These are phyloP conservation scores for Talaromyces funiculosus DNA, from an alignment of 2,329 filamentous ascomycete genomes.

Conservation along the genomic window DNA sequence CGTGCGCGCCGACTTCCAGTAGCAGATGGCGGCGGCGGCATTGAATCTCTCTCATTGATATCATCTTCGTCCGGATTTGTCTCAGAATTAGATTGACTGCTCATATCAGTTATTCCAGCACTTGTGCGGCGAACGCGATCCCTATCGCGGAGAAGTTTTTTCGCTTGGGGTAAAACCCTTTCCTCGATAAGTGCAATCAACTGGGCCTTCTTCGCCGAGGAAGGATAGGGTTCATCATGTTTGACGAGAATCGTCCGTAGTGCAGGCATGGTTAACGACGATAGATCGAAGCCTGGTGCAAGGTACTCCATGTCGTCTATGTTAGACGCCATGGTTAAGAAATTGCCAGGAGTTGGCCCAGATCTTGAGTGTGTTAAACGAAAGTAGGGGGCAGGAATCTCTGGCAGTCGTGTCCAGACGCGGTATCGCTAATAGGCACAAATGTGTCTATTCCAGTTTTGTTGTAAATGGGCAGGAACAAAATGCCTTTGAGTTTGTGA, in stretches of 20 bases:
- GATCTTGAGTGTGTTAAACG: not conserved
- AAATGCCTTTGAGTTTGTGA: not conserved
- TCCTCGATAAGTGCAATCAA: conserved; percentile 78
- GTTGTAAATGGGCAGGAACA: not conserved
- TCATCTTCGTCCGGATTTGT: conserved; percentile 60
- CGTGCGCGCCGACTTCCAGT: conserved; percentile 50
- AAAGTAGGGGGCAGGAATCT: not conserved
- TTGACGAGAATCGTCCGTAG: conserved; percentile 86
- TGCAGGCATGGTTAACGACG: conserved; percentile 75
- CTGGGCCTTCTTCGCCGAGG: conserved; percentile 85
- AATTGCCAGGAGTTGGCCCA: not conserved
- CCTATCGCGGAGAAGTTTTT: conserved; percentile 67
- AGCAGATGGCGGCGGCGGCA: conserved; percentile 45
- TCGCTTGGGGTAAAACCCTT: conserved; percentile 70
- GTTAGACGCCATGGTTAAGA: conserved; percentile 27
- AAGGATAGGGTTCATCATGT: conserved; percentile 78
- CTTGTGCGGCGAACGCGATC: conserved; percentile 79
- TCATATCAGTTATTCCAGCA: conserved; percentile 70
- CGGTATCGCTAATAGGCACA: not conserved
- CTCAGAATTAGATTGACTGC: conserved; percentile 59
- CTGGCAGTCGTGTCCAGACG: not conserved
- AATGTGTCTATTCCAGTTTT: not conserved
- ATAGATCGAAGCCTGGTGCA: conserved; percentile 77
- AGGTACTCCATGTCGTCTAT: conserved; percentile 72
- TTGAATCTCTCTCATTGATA: conserved; percentile 43